phyloP scores from a whole-genome alignment of 2,329 filamentous ascomycete genomes.

The Cercospora brassicicola region DNA sequence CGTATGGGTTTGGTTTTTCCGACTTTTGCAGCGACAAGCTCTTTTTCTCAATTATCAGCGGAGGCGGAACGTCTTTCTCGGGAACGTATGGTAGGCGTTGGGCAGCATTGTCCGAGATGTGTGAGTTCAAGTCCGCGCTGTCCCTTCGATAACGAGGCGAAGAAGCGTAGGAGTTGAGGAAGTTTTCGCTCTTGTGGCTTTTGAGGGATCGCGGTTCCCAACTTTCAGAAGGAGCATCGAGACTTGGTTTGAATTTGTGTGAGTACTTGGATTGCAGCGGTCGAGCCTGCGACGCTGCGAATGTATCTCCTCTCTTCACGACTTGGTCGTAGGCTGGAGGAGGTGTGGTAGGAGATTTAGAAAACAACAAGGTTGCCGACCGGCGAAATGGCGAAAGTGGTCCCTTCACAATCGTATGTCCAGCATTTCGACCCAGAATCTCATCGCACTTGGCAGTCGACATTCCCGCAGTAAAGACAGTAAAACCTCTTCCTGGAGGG shows the following conservation, averaged over 20 bases:
- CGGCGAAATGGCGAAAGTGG: not conserved
- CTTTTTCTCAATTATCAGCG: not conserved
- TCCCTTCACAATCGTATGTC: not conserved
- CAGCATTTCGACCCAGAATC: not conserved
- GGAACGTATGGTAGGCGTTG: not conserved
- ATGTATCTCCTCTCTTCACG: not conserved
- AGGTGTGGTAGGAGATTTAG: not conserved
- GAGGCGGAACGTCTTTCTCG: not conserved
- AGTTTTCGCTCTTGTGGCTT: not conserved
- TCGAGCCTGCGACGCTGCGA: not conserved
- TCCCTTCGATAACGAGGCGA: not conserved
- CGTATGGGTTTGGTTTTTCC: not conserved
- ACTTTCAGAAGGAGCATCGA: not conserved
- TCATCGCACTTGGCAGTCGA: conserved; percentile 1
- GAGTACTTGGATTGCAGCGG: not conserved
- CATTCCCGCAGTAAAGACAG: not conserved
- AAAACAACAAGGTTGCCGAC: not conserved
- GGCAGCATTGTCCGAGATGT: not conserved
- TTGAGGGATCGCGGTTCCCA: not conserved
- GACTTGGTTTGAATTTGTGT: not conserved
- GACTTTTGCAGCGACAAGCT: not conserved
- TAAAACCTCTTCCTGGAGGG: not conserved
- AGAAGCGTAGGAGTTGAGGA: not conserved
- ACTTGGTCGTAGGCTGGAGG: not conserved
- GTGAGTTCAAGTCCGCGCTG: not conserved